Evolutionary conservation across 805 yeast species (phyloP).

Genomic region (Starmerella tilneyi): DNA sequence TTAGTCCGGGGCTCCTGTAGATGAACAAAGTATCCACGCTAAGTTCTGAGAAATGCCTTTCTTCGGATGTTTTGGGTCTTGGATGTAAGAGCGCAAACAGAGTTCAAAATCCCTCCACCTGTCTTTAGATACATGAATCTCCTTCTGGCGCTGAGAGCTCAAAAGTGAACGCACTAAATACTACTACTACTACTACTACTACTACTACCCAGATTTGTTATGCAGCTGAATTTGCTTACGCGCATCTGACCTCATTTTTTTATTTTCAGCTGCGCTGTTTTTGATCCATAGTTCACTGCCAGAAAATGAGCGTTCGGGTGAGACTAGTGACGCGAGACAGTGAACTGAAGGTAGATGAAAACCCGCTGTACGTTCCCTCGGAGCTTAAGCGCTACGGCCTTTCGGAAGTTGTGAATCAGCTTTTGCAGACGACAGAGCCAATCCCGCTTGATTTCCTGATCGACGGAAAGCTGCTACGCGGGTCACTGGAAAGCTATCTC

Average conservation of each 20-base stretch:
- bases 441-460: slow-evolving; percentile 89
- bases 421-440: slow-evolving; percentile 49
- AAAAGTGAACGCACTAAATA: no score
- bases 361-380: slow-evolving; percentile 82
- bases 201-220: no score
- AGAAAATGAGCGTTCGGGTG: slow-evolving; percentile 34
- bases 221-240: neutral
- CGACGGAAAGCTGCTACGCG: slow-evolving; percentile 70
- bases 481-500: slow-evolving; percentile 71
- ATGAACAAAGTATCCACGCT: no score
- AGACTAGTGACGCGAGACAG: slow-evolving; percentile 71
- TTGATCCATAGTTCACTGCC: neutral
- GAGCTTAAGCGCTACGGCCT: slow-evolving; percentile 80
- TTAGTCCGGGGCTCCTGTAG: no score
- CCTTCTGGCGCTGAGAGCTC: no score
- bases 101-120: no score
- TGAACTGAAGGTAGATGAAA: slow-evolving; percentile 58
- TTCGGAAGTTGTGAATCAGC: slow-evolving; percentile 89
- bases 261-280: neutral
- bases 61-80: no score
- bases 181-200: no score
- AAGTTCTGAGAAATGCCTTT: no score
- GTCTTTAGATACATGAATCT: no score
- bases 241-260: slow-evolving; percentile 6
- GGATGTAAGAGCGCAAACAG: no score